phyloP scores from a whole-genome alignment of 1,284 basidiomycete species.

The Coriolopsis trogii region DNA sequence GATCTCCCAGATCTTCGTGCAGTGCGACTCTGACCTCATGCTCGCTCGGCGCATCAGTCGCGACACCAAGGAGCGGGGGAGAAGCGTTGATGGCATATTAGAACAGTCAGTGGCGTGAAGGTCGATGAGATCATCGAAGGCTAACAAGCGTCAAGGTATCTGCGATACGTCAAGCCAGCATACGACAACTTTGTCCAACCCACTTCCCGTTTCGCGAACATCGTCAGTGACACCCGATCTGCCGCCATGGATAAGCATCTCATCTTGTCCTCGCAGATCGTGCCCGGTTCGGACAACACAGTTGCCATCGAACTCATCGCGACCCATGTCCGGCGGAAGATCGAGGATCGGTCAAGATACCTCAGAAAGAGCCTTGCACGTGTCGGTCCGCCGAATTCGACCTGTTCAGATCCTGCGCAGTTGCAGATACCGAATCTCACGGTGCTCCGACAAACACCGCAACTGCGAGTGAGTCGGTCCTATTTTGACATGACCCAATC shows the following conservation, averaged over 20 bases:
- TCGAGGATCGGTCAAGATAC: slow-evolving; percentile 74
- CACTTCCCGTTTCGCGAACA: slow-evolving; percentile 85
- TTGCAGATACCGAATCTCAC: slow-evolving; percentile 66
- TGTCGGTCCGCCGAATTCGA: slow-evolving; percentile 26
- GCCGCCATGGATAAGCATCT: not conserved
- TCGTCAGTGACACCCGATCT: slow-evolving; percentile 52
- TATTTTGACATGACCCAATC: not conserved
- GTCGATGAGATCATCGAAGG: too few relatives aligned
- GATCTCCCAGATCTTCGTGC: slow-evolving; percentile 67
- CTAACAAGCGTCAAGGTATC: slow-evolving; percentile 55
- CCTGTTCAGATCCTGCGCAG: slow-evolving; percentile 7
- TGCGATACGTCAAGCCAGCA: slow-evolving; percentile 91
- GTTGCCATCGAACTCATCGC: slow-evolving; percentile 95
- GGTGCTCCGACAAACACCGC: slow-evolving; percentile 80
- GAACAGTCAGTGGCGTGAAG: slow-evolving; percentile 67
- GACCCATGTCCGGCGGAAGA: slow-evolving; percentile 86
- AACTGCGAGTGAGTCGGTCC: slow-evolving; percentile 75
- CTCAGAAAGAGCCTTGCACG: slow-evolving; percentile 77
- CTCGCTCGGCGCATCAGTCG: slow-evolving; percentile 89
- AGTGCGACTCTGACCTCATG: slow-evolving; percentile 97
- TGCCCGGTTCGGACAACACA: slow-evolving; percentile 84
- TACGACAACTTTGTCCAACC: slow-evolving; percentile 97
- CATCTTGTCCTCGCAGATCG: slow-evolving; percentile 62
- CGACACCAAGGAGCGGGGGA: slow-evolving; percentile 87
- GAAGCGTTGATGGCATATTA: slow-evolving; percentile 85